These are phyloP conservation scores for Bocquillonia castaneifolia DNA, from an alignment of 441 rosid species.

Conservation along the genomic window DNA sequence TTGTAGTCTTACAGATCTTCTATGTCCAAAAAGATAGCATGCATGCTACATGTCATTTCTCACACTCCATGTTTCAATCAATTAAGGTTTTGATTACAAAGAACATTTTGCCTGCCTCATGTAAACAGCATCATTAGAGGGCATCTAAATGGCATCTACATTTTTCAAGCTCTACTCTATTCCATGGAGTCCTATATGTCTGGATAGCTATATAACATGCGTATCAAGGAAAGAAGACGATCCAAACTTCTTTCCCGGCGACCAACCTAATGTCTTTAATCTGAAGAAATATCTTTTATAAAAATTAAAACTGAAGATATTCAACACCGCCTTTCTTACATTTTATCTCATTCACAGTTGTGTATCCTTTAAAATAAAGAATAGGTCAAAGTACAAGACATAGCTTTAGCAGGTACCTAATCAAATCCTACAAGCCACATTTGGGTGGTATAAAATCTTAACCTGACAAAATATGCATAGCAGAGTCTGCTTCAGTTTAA, in stretches of 20 bases:
- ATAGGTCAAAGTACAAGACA: neutral
- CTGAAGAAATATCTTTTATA: neutral
- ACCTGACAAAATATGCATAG: neutral
- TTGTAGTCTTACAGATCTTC: neutral
- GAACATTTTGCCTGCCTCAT: neutral
- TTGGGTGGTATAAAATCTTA: neutral
- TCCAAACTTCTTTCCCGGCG: neutral
- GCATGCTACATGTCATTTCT: neutral
- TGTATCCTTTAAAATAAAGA: neutral
- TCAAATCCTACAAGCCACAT: neutral
- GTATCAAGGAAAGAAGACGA: neutral
- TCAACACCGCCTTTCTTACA: neutral
- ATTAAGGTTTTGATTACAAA: neutral
- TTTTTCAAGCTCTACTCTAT: neutral
- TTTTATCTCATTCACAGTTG: neutral
- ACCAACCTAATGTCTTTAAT: neutral
- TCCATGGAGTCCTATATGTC: neutral
- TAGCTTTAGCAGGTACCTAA: conserved; percentile 8
- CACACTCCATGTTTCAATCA: neutral
- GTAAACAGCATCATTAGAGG: neutral
- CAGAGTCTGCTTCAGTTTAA: neutral
- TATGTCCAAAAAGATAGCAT: neutral
- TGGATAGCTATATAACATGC: neutral
- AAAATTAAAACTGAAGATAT: neutral
- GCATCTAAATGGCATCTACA: neutral